Evolutionary conservation across 257 asterid genomes (phyloP), one percentile per base, ranked within the genome.

Genomic region (Primulina huaijiensis): DNA sequence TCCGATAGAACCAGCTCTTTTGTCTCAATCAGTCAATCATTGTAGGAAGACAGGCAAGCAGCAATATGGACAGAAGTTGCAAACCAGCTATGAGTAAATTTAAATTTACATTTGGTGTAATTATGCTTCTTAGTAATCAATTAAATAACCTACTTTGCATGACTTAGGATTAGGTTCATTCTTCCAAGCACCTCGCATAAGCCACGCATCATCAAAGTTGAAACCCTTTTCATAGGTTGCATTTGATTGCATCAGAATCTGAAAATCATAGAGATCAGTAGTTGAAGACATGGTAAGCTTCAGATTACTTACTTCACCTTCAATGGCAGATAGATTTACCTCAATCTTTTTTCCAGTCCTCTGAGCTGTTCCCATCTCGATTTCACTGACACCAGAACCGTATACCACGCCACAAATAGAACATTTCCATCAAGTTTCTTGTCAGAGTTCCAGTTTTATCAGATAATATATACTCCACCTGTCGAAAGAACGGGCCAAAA

Each of bases 401-500:
- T 94, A 94, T 72, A 88, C 71, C 82, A 91, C 99, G 81, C 97
- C 97, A 60, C 90, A 98, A 77, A 94, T 91, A 5, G 97, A 91
- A 80, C 98, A 94, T 75, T 94, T 94, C 99, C 99, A 94, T 94
- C 79, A 91, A 84, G 75, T 94, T 94, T 80, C 99, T 85, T 1
- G 99, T 94, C 75, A 94, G 81, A 56, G 99, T 94, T 73, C 99
- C 99, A 72, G 99, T 94, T 85, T 94, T 94, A 79, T 94, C 99
- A 55, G 99, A 94, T 81, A 94, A 91, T 70, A 94, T 91, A 76
- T 91, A 94, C 73, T 94, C 99, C 83, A 94, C 98, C 99, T 94
- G 83, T 69, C 73, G 70, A 65, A 75, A 33, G 63, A 82, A 70
- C 55, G 58, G 65, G 56, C 50, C 61, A 75, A 20, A 38, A 68